Evolutionary conservation across 2,329 filamentous ascomycete species (phyloP).

Genomic region (Pseudogymnoascus sp.): DNA sequence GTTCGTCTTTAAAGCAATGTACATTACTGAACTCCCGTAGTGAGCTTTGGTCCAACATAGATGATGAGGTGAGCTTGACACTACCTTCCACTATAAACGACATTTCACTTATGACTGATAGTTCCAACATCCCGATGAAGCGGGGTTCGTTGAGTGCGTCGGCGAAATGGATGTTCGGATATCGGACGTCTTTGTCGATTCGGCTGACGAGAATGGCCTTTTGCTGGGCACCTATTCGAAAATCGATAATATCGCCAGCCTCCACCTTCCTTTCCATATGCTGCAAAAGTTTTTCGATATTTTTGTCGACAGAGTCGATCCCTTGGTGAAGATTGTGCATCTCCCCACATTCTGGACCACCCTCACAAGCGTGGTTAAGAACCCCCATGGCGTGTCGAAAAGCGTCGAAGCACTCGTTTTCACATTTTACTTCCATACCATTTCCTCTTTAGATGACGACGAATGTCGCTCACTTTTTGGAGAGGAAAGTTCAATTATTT

Average conservation of each 20-base stretch:
- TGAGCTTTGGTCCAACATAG: conserved; percentile 25
- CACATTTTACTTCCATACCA: conserved; percentile 11
- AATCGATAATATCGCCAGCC: conserved; percentile 1
- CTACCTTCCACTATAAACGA: background rate
- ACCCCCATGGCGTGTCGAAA: conserved; percentile 11
- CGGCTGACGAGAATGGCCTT: conserved; percentile 14
- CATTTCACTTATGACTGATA: conserved; percentile 11
- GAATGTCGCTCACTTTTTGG: conserved; percentile 13
- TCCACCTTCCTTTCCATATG: conserved; percentile 8
- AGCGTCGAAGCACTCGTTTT: conserved; percentile 13
- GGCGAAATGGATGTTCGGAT: conserved; percentile 9
- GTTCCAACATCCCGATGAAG: conserved; percentile 19
- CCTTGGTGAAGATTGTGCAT: conserved; percentile 58
- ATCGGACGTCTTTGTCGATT: conserved; percentile 6
- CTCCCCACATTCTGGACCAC: conserved; percentile 38
- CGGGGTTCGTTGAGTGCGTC: conserved; percentile 10
- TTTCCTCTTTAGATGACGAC: conserved; percentile 9
- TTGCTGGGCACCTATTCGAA: conserved; percentile 1
- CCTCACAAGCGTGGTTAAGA: background rate
- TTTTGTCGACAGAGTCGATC: conserved; percentile 60
- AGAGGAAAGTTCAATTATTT: conserved; percentile 10
- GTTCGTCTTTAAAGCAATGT: background rate
- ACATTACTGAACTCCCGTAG: conserved; percentile 14
- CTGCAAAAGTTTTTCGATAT: conserved; percentile 51
- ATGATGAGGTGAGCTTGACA: conserved; percentile 23